phyloP scores from a whole-genome alignment of 1,139 yeast species.

The Yamadazyma atlantica region DNA sequence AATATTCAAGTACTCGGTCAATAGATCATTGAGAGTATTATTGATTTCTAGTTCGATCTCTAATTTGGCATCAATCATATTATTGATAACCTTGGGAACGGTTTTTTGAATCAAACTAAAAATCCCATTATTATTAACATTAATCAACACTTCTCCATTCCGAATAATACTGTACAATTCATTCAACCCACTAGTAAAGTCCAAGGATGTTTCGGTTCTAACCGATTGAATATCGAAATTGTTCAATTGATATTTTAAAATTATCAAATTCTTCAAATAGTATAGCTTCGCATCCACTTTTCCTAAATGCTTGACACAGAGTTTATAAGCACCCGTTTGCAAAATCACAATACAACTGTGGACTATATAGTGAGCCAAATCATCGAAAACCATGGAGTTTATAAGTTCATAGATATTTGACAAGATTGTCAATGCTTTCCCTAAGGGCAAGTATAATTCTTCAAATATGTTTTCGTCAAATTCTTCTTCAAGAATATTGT shows the following conservation, averaged over 20 bases:
- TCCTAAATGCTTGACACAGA: conserved; percentile 37
- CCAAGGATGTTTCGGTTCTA: conserved; percentile 71
- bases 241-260: conserved; percentile 68
- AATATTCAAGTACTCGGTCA: conserved; percentile 37
- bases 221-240: conserved; percentile 80
- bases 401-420: conserved; percentile 81
- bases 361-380: conserved; percentile 82
- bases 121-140: conserved; percentile 40
- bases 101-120: conserved; percentile 64
- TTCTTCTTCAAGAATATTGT: conserved; percentile 29
- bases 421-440: conserved; percentile 66
- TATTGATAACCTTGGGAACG: conserved; percentile 80
- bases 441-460: conserved; percentile 72
- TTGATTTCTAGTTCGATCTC: conserved; percentile 77
- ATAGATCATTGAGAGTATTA: conserved; percentile 64
- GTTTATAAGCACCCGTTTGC: conserved; percentile 52
- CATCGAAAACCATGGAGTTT: conserved; percentile 78
- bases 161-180: conserved; percentile 53
- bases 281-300: conserved; percentile 63
- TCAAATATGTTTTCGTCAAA: conserved; percentile 42
- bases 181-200: conserved; percentile 70
- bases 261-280: conserved; percentile 68
- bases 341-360: conserved; percentile 68
- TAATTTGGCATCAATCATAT: conserved; percentile 80
- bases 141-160: conserved; percentile 33